A percentile compares a stretch with the other conserved stretches of the same genome.
These are phyloP conservation scores for Paecilomyces dactylethromorphus DNA, from an alignment of 2,329 filamentous ascomycete species.

Conservation along the genomic window DNA sequence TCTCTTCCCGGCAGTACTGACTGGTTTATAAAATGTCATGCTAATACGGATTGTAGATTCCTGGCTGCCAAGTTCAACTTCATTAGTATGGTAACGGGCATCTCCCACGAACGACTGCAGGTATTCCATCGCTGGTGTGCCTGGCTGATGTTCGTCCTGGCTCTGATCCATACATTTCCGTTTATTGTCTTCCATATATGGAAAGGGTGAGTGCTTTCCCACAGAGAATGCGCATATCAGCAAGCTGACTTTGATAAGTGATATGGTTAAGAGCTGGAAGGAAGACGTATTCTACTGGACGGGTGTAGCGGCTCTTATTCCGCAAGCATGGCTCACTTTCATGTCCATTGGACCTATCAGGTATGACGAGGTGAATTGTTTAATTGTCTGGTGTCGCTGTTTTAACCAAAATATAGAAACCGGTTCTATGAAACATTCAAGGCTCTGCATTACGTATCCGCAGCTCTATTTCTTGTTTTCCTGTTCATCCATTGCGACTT, in stretches of 20 bases:
- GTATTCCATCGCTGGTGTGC: constrained; percentile 48
- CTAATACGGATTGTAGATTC: constrained; percentile 19
- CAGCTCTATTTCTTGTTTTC: constrained; percentile 50
- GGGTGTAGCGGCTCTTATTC: constrained; percentile 47
- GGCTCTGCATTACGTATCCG: constrained; percentile 47
- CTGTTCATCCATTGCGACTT: constrained; percentile 57
- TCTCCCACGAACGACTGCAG: constrained; percentile 49
- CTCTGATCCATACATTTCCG: constrained; percentile 52
- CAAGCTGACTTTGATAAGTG: constrained; percentile 13
- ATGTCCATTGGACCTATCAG: constrained; percentile 20
- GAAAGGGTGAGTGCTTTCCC: constrained; percentile 15
- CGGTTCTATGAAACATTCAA: constrained; percentile 58
- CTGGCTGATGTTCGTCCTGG: constrained; percentile 50
- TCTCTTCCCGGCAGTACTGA: neutral
- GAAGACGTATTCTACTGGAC: constrained; percentile 46
- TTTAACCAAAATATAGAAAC: constrained; percentile 29
- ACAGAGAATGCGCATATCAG: neutral
- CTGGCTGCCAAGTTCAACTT: constrained; percentile 48
- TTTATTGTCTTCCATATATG: constrained; percentile 48
- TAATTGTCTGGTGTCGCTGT: too few species aligned
- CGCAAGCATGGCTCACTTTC: constrained; percentile 50
- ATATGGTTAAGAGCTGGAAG: constrained; percentile 41
- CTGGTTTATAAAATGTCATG: neutral
- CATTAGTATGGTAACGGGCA: constrained; percentile 47
- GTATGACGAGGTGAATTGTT: constrained; percentile 5